Conservation (phyloP, 164 flowering plant genomes). For the Pachysandra terminalis region DNA sequence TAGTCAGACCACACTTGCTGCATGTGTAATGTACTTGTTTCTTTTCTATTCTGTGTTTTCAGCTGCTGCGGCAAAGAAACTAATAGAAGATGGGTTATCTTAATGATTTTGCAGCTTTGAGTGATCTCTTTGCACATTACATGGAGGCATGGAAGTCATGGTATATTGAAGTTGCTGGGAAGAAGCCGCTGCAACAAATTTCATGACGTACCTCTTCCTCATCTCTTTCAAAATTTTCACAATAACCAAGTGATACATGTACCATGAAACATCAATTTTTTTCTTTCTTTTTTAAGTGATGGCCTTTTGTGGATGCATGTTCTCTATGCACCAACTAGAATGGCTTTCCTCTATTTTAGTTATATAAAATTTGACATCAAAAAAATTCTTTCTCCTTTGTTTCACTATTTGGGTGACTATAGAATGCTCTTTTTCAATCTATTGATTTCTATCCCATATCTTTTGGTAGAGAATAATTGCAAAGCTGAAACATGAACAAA, state of each 20-base stretch:
- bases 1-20: too few relatives aligned
- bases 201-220: conserved; percentile 24
- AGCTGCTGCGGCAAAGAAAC: neutral
- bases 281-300: conserved; percentile 3
- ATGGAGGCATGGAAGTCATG: conserved; percentile 89
- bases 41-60: neutral
- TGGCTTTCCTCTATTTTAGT: conserved; percentile 17
- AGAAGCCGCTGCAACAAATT: conserved; percentile 38
- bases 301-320: conserved; percentile 22
- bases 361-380: neutral
- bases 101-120: conserved; percentile 58
- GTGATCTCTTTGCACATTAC: conserved; percentile 77
- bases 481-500: too few relatives aligned
- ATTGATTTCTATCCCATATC: too few relatives aligned
- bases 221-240: neutral
- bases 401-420: too few relatives aligned
- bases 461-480: too few relatives aligned
- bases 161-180: conserved; percentile 70
- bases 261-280: conserved; percentile 6
- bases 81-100: conserved; percentile 6
- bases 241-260: conserved; percentile 19
- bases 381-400: too few relatives aligned
- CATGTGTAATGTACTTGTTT: too few relatives aligned
- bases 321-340: conserved; percentile 24
- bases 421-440: too few relatives aligned